Percentiles rank a stretch among this genome's conserved stretches.
phyloP scores from a whole-genome alignment of 23 red algal species.

The Gracilaria gracilis region DNA sequence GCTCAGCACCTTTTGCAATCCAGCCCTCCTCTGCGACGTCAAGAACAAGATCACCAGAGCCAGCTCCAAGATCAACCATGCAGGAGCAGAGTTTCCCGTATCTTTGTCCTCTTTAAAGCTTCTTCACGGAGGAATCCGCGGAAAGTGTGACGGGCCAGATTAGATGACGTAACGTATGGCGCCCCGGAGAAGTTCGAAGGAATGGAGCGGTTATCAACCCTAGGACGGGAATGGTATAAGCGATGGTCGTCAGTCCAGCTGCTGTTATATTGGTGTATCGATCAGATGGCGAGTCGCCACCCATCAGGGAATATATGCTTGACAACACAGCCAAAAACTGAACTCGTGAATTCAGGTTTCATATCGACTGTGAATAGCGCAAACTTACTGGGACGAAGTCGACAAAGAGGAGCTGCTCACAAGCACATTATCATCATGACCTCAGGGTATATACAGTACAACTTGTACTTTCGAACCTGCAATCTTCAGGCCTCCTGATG shows the following conservation, averaged over 20 bases:
- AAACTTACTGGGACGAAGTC: too few relatives aligned
- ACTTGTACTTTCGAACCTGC: too few relatives aligned
- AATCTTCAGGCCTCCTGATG: too few relatives aligned
- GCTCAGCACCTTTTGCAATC: conserved; percentile 47
- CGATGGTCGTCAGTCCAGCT: conserved; percentile 3
- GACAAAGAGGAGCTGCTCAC: too few relatives aligned
- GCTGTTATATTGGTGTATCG: background rate
- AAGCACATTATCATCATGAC: too few relatives aligned
- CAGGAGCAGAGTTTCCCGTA: background rate
- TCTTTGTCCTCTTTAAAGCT: conserved; percentile 1
- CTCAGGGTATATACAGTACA: too few relatives aligned
- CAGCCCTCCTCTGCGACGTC: conserved; percentile 47
- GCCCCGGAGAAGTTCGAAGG: conserved; percentile 48
- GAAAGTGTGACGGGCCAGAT: conserved; percentile 21
- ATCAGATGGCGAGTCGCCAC: conserved; percentile 27
- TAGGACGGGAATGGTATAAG: background rate
- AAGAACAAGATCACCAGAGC: conserved; percentile 56
- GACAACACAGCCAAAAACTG: background rate
- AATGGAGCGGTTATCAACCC: conserved; percentile 47
- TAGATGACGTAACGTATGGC: conserved; percentile 64
- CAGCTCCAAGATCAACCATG: conserved; percentile 54
- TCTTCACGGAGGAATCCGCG: conserved; percentile 30
- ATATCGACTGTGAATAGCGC: too few relatives aligned
- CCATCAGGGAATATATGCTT: background rate
- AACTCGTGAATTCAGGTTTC: background rate